Base-by-base conservation (phyloP, 2,329 filamentous ascomycete genomes). In the Beauveria medogensis region DNA sequence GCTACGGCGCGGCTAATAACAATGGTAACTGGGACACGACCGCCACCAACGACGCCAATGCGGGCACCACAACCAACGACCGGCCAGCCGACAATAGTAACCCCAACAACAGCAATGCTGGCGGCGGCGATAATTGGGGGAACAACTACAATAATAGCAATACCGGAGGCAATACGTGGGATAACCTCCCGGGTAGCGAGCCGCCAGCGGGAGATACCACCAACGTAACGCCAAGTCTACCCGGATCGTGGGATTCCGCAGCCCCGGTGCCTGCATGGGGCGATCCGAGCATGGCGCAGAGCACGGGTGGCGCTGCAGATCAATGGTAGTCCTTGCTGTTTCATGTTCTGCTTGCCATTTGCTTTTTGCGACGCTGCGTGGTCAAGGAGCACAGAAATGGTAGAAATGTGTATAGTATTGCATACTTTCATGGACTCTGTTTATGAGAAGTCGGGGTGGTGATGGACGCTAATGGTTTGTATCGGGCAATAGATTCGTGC, bases 211-310 rank as follows among this genome's bases (percentile, higher is more conserved):
- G 43, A n/a, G 47, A 43, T 41, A 34, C 41, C 40, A 63, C 22
- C 61, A 73, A 70, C 34, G 66, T 71, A 34, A 73, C 73, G 70
- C 73, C 73, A 14, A 72, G 37, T 65, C 66, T 71, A 71, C 63
- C 63, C 6, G 63, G 66, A 0, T 30, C 61, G 9, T 55, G 67
- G 2, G 28, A 53, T 3, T 6, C 37, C 4, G 53, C 14, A n/a
- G 12, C 14, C 6, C 53, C 62, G 6, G n/a, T 34, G 5, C 61
- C 64, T 2, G n/a, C 62, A 0, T 75, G 72, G 73, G 69, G 61
- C 18, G 73, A 75, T 63, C 3, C 59, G 0, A 65, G 65, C 4
- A 67, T 70, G 61, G 73, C 73, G 22, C 71, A 64, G 8, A 69
- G 69, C n/a, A 73, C 73, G 0, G 51, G 65, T 1, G 73, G 73